Percentiles rank a stretch among this genome's conserved stretches.
Conservation (phyloP, 192 early-diverging fungal genomes). For the Powellomyces hirtus region DNA sequence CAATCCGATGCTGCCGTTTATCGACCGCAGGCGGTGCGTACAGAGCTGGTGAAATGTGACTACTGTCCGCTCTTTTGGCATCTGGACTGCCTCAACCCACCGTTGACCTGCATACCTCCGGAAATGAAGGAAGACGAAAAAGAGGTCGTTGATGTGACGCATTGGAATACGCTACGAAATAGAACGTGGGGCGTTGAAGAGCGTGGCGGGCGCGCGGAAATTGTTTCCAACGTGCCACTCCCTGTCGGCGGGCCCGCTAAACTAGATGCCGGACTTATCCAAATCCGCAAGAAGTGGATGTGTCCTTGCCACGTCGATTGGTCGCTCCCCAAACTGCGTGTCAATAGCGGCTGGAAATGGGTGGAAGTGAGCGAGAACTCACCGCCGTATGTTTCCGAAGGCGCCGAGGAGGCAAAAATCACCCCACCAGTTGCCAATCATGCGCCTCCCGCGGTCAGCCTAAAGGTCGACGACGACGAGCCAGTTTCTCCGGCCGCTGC, state of each 20-base stretch:
- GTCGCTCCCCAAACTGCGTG: conserved; percentile 27
- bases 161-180: not conserved
- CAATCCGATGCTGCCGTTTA: not conserved
- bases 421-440: no score
- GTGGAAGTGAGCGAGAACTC: no score
- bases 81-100: conserved; percentile 50
- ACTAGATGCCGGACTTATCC: conserved; percentile 12
- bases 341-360: conserved; percentile 1
- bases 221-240: conserved; percentile 13
- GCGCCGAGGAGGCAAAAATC: no score
- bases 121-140: conserved; percentile 24
- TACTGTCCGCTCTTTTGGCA: conserved; percentile 53
- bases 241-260: not conserved
- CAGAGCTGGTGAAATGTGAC: conserved; percentile 50
- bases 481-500: not conserved
- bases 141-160: conserved; percentile 21
- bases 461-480: no score
- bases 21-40: conserved; percentile 25
- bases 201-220: conserved; percentile 2
- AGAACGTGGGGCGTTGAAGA: conserved; percentile 20
- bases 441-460: no score
- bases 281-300: conserved; percentile 47
- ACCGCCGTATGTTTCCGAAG: no score
- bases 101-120: conserved; percentile 36
- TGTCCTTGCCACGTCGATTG: conserved; percentile 57